Conservation (phyloP, 2,329 filamentous ascomycete genomes). For the Stromatinia cepivora region DNA sequence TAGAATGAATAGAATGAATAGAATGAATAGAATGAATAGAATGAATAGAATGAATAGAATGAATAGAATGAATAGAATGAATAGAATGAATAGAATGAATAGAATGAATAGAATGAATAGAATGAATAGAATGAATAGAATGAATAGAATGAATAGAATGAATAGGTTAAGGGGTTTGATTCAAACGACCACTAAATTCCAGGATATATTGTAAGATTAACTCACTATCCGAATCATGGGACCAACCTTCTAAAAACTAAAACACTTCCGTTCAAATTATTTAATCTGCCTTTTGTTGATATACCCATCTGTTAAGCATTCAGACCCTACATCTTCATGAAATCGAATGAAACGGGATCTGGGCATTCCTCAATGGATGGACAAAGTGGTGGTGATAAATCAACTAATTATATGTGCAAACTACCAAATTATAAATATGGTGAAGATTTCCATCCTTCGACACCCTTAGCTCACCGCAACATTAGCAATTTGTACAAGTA, state of each 20-base stretch:
- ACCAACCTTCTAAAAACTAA: neutral
- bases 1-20: no score
- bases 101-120: no score
- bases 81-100: no score
- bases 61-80: no score
- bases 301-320: neutral
- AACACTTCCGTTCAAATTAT: neutral
- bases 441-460: no score
- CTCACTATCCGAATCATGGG: no score
- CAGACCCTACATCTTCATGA: neutral
- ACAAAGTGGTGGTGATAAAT: neutral
- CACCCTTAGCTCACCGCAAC: neutral
- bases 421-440: neutral
- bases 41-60: no score
- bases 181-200: no score
- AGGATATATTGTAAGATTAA: neutral
- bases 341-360: neutral
- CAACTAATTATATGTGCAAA: neutral
- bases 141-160: no score
- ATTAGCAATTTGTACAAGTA: neutral
- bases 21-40: no score
- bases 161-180: no score
- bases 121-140: no score
- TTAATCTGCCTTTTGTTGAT: neutral
- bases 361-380: neutral